Conservation (phyloP, 805 yeast species). For the Yamadazyma takamatsuzukensis region DNA sequence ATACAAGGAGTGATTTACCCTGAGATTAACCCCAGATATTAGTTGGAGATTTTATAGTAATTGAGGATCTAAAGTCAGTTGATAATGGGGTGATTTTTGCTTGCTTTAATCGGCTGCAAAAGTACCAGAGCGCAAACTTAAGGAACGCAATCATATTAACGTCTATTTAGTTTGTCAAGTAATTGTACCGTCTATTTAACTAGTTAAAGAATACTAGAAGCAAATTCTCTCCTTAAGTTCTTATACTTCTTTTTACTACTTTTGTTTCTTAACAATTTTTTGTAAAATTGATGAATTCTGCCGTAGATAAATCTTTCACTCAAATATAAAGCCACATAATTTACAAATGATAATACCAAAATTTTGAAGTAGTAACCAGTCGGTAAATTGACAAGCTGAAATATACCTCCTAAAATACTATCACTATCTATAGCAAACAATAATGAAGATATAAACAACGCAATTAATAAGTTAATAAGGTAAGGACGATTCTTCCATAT, state of each 20-base stretch:
- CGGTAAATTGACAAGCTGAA: slow-evolving; percentile 71
- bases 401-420: slow-evolving; percentile 57
- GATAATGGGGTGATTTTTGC: no score
- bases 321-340: slow-evolving; percentile 44
- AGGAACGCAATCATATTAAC: no score
- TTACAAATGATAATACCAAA: slow-evolving; percentile 42
- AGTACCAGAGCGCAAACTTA: no score
- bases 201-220: no score
- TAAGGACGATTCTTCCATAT: slow-evolving; percentile 67
- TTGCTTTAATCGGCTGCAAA: no score
- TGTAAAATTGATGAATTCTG: slow-evolving; percentile 15
- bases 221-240: slow-evolving; percentile 21
- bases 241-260: slow-evolving; percentile 40
- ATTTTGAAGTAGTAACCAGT: slow-evolving; percentile 48
- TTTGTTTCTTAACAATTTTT: slow-evolving; percentile 7
- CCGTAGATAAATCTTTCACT: slow-evolving; percentile 45
- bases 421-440: slow-evolving; percentile 55
- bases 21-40: no score
- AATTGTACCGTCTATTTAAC: no score
- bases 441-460: slow-evolving; percentile 46
- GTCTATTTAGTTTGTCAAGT: no score
- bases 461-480: slow-evolving; percentile 52
- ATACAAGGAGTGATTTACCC: no score
- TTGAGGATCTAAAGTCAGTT: no score
- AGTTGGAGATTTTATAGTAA: no score